Evolutionary conservation across 768 basidiomycete species (phyloP), one percentile per base, ranked within the genome.

Genomic region (Suillus weaverae): DNA sequence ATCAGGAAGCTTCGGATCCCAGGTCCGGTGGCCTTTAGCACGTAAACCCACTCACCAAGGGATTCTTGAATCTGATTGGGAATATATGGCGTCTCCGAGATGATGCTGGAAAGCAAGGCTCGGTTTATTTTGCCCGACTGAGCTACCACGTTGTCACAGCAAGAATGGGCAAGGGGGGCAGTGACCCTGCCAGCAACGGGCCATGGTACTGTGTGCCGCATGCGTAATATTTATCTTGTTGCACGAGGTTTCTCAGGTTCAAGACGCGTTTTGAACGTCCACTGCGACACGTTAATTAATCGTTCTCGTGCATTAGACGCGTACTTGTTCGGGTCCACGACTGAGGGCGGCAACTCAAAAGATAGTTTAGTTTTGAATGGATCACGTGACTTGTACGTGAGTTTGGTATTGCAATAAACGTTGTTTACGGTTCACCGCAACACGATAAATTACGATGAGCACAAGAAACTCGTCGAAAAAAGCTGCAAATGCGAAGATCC

Each of bases 121-220:
- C 16, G 36, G 5, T 41, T 9, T 20, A 20, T 44, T 44, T 20
- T n/a, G 3, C 43, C 43, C 10, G 20, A 9, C 70, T 36, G 64
- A 86, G 87, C 88, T 55, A 90, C 88, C 16, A 86, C 86, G 71
- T 86, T 83, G 11, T 80, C 85, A 53, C 16, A 5, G 16, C 39
- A 18, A 38, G 36, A 86, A 89, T 95, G 80, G 30, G 95, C 79
- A 39, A 92, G 80, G 3, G 89, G 82, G 0, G 90, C 90, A 0
- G 93, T 94, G 16, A 94, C 84, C 11, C 94, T 94, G 11, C 94
- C 92, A 0, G 92, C 78, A 64, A 91, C 84, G n/a, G 89, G 43
- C 20, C 20, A 44, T n/a, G 20, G 43, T 20, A 84, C 9, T 26
- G 26, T 26, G 26, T 26, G 26, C 26, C 26, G 26, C 26, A 26